A percentile compares a stretch with the other conserved stretches of the same genome.
Evolutionary conservation across 441 rosid genomes (phyloP).

Genomic region (Erodium texanum): DNA sequence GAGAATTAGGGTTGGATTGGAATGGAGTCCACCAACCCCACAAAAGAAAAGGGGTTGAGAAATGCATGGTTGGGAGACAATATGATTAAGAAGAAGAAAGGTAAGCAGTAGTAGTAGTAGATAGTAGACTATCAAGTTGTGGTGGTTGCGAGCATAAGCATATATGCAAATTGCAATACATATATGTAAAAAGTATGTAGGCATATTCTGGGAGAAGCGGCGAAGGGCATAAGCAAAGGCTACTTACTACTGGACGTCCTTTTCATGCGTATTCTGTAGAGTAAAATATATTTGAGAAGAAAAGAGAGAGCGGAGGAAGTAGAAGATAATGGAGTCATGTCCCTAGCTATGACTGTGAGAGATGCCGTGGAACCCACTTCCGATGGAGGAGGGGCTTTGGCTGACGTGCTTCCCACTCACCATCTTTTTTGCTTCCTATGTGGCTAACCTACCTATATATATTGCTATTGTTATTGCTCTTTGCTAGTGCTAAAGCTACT

Average conservation of each 20-base stretch:
- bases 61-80: too few relatives aligned
- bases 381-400: conserved; percentile 42
- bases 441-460: not conserved
- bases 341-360: not conserved
- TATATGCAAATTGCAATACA: not conserved
- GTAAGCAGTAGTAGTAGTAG: too few relatives aligned
- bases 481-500: too few relatives aligned
- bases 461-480: not conserved
- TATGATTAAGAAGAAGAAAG: too few relatives aligned
- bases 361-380: conserved; percentile 75
- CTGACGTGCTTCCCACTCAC: conserved; percentile 54
- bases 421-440: not conserved
- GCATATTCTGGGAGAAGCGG: not conserved
- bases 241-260: not conserved
- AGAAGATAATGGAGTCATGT: not conserved
- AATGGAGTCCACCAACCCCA: too few relatives aligned
- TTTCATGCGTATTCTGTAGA: not conserved
- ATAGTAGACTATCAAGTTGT: not conserved
- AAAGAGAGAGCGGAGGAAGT: too few relatives aligned
- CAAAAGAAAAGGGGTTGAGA: too few relatives aligned
- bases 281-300: too few relatives aligned
- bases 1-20: too few relatives aligned
- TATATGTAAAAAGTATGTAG: not conserved
- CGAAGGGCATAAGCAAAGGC: not conserved
- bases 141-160: not conserved